Conservation (phyloP, 2,329 filamentous ascomycete species). For the Nemania bipapillata region DNA sequence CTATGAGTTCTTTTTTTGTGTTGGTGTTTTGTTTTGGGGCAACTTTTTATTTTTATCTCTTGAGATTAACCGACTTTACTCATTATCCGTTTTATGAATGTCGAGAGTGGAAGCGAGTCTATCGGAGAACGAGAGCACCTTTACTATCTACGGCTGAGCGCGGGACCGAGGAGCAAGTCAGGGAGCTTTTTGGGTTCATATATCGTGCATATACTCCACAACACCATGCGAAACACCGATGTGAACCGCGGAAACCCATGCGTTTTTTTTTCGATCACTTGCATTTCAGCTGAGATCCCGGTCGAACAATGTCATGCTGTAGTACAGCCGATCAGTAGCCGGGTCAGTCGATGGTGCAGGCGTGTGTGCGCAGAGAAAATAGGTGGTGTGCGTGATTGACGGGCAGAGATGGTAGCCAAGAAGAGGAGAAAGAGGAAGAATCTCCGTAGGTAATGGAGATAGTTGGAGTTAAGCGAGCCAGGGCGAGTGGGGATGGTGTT, state of each 20-base stretch:
- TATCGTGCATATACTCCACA: background rate
- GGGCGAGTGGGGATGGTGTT: background rate
- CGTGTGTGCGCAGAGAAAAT: too few species aligned
- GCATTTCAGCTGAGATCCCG: conserved; percentile 31
- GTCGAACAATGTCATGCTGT: background rate
- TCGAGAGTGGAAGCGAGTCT: background rate
- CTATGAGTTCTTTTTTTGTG: background rate
- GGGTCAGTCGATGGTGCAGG: background rate
- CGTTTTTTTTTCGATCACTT: conserved; percentile 9
- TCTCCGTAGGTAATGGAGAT: background rate
- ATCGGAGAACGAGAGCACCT: background rate
- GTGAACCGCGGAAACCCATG: background rate
- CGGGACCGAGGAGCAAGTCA: background rate
- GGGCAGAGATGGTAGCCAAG: background rate
- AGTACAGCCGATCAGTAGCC: background rate
- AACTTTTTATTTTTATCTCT: background rate
- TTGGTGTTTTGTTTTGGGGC: background rate
- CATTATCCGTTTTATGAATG: background rate
- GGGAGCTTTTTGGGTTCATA: background rate
- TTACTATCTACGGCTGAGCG: background rate
- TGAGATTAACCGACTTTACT: background rate
- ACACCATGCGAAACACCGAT: conserved; percentile 18
- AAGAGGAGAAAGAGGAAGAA: background rate
- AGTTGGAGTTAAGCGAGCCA: conserved; percentile 12
- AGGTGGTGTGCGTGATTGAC: background rate